Conservation (phyloP, 2,329 filamentous ascomycete species). For the Xylaria sp. region DNA sequence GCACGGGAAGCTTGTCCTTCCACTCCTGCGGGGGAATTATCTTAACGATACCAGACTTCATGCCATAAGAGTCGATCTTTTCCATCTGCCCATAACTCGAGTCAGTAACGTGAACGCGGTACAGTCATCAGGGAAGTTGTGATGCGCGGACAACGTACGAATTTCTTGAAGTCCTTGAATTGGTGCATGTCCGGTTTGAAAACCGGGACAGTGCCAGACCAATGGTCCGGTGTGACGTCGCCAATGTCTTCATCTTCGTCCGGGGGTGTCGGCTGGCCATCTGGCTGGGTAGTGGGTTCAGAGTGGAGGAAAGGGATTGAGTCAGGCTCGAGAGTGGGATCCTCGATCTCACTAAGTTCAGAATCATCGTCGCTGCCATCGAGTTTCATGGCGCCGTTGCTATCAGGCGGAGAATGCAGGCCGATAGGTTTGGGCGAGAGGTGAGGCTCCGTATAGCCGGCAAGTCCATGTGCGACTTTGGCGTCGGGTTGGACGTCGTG, state of each 20-base stretch:
- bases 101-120: constrained; percentile 39
- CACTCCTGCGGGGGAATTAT: constrained; percentile 93
- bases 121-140: neutral
- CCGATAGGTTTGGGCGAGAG: constrained; percentile 52
- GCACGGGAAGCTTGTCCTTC: constrained; percentile 77
- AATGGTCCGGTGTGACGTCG: constrained; percentile 84
- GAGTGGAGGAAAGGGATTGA: constrained; percentile 22
- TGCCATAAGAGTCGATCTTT: constrained; percentile 90
- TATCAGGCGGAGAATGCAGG: constrained; percentile 68
- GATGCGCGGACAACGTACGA: constrained; percentile 60
- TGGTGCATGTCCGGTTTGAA: constrained; percentile 96
- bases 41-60: constrained; percentile 97
- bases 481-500: constrained; percentile 25
- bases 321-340: constrained; percentile 47
- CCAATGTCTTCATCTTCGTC: constrained; percentile 65
- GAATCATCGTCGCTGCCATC: constrained; percentile 62
- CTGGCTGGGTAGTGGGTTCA: constrained; percentile 10
- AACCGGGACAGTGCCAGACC: constrained; percentile 88
- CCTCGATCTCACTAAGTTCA: constrained; percentile 69
- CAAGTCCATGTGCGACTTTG: constrained; percentile 18
- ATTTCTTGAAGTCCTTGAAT: constrained; percentile 91
- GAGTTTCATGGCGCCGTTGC: constrained; percentile 64
- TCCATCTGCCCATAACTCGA: constrained; percentile 60
- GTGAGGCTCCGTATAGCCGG: constrained; percentile 18
- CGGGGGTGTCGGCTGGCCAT: constrained; percentile 13